phyloP scores from a whole-genome alignment of 768 basidiomycete genomes.

The Agrocybe pediades region DNA sequence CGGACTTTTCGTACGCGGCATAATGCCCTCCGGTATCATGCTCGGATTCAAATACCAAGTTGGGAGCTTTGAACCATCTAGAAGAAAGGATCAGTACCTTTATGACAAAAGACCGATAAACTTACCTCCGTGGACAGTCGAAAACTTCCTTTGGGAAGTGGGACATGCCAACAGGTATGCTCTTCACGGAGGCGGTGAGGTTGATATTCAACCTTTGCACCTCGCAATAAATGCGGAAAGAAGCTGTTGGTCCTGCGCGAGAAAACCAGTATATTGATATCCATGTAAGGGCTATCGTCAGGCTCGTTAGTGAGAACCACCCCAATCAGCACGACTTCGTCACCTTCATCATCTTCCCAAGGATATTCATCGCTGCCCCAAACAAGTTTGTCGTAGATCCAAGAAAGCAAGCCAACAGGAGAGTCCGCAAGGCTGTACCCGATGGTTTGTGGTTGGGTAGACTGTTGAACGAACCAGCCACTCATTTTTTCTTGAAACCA shows the following conservation, averaged over 20 bases:
- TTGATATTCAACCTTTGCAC: conserved; percentile 17
- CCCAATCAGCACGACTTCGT: neutral
- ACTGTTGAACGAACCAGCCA: conserved; percentile 43
- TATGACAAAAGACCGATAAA: neutral
- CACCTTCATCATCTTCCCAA: conserved; percentile 62
- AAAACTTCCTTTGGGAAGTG: conserved; percentile 52
- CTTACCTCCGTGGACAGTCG: conserved; percentile 27
- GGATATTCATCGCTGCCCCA: conserved; percentile 52
- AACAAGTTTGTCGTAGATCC: conserved; percentile 56
- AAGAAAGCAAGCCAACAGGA: conserved; percentile 55
- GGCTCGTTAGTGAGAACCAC: neutral
- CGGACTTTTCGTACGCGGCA: conserved; percentile 51
- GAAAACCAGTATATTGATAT: conserved; percentile 62
- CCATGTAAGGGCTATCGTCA: conserved; percentile 51
- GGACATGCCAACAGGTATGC: conserved; percentile 50
- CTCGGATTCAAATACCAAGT: conserved; percentile 42
- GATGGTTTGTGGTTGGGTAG: conserved; percentile 52
- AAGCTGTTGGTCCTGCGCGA: conserved; percentile 56
- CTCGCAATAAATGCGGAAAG: conserved; percentile 63
- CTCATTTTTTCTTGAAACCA: conserved; percentile 29
- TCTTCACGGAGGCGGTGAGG: conserved; percentile 8
- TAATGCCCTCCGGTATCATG: conserved; percentile 60
- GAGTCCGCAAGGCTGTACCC: conserved; percentile 60
- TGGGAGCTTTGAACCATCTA: conserved; percentile 3
- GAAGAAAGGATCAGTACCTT: too few species aligned